Percentiles rank a stretch among this genome's conserved stretches.
Conservation (phyloP, 1,139 yeast genomes). For the Blastobotrys buckinghamii region DNA sequence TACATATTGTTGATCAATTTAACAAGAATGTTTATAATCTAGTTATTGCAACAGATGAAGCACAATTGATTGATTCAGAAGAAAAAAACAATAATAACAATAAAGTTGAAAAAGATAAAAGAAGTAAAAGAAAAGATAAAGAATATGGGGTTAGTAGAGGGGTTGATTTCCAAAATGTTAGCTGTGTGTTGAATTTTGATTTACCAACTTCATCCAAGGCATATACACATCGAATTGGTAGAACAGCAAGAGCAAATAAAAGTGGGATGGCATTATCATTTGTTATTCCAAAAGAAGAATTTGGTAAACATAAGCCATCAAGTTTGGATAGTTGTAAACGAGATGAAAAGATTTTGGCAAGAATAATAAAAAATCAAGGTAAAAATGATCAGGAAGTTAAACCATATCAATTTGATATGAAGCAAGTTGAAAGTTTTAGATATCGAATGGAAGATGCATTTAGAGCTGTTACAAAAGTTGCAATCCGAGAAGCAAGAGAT, state of each 20-base stretch:
- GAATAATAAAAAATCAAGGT: conserved; percentile 72
- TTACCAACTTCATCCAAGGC: conserved; percentile 86
- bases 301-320: conserved; percentile 87
- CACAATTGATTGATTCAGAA: conserved; percentile 24
- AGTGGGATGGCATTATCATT: conserved; percentile 93
- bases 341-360: conserved; percentile 78
- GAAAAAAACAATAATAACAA: not conserved
- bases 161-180: conserved; percentile 92
- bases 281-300: conserved; percentile 75
- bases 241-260: conserved; percentile 97
- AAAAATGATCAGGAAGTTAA: conserved; percentile 48
- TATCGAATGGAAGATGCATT: conserved; percentile 97
- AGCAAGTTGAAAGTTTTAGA: conserved; percentile 91
- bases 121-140: conserved; percentile 30
- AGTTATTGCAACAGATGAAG: conserved; percentile 91
- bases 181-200: conserved; percentile 94
- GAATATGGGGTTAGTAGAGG: conserved; percentile 97
- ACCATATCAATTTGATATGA: conserved; percentile 88
- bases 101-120: conserved; percentile 13
- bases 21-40: conserved; percentile 83
- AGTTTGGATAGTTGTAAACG: conserved; percentile 61
- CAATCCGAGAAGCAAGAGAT: conserved; percentile 90
- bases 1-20: conserved; percentile 92
- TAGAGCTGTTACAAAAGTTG: conserved; percentile 84
- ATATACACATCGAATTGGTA: conserved; percentile 90